phyloP scores from a whole-genome alignment of 73 alveolate genomes.

The Stentor roeselii region DNA sequence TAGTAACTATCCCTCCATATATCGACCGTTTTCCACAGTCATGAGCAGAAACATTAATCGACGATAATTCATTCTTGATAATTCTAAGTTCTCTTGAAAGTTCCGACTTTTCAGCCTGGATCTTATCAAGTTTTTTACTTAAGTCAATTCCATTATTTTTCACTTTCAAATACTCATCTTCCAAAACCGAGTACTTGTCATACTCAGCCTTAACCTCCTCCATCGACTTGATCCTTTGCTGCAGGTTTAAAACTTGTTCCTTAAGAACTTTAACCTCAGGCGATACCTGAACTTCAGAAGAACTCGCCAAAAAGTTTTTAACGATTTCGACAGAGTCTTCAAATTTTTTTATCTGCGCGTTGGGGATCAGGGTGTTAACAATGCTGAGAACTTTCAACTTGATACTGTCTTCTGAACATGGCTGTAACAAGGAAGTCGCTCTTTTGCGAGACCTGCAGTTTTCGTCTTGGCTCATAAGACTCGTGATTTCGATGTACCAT shows the following conservation, averaged over 20 bases:
- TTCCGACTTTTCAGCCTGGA: neutral
- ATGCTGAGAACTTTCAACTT: too few relatives aligned
- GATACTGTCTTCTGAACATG: too few relatives aligned
- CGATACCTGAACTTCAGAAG: neutral
- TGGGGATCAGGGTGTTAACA: neutral
- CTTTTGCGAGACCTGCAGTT: neutral
- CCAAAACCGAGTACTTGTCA: neutral
- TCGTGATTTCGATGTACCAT: neutral
- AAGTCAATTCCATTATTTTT: neutral
- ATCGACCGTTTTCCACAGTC: neutral
- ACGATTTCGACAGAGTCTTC: neutral
- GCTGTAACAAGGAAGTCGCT: neutral
- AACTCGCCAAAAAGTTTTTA: neutral
- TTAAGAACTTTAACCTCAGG: neutral
- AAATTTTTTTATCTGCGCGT: neutral
- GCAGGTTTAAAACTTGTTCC: neutral
- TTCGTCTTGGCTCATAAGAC: neutral
- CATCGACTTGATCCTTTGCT: too few relatives aligned
- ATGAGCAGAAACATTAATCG: neutral
- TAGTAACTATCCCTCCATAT: neutral
- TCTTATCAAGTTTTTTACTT: neutral
- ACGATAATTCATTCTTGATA: neutral
- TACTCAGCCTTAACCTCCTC: constrained; percentile 1
- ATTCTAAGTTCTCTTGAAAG: neutral
- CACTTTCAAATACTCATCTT: neutral